Evolutionary conservation across 1,139 yeast genomes (phyloP).

Genomic region (Suhomyces ambrosiae): DNA sequence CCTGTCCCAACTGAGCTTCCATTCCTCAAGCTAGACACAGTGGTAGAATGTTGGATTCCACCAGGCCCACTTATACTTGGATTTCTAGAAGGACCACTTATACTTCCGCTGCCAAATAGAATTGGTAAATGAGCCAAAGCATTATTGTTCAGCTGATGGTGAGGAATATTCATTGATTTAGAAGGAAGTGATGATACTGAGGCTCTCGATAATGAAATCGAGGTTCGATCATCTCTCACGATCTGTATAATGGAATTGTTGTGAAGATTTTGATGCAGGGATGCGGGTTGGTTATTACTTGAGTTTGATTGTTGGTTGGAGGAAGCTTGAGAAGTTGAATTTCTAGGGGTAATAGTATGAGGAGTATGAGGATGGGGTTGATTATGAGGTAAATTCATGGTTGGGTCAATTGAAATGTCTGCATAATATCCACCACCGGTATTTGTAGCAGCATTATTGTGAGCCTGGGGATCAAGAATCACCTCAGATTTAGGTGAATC

Average conservation of each 20-base stretch:
- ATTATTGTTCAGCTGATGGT: constrained; percentile 44
- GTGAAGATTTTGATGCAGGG: constrained; percentile 23
- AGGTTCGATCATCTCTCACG: constrained; percentile 42
- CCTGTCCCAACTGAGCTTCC: constrained; percentile 36
- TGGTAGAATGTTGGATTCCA: constrained; percentile 34
- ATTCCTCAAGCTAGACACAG: constrained; percentile 44
- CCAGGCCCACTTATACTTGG: constrained; percentile 44
- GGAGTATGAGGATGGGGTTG: constrained; percentile 40
- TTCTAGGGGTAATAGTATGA: constrained; percentile 40
- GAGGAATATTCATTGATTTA: constrained; percentile 52
- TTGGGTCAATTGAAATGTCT: constrained; percentile 49
- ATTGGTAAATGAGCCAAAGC: constrained; percentile 50
- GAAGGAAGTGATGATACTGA: constrained; percentile 50
- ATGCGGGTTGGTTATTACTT: constrained; percentile 7
- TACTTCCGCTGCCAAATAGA: constrained; percentile 44
- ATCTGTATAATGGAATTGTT: constrained; percentile 50
- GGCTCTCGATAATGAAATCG: constrained; percentile 41
- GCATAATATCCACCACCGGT: constrained; percentile 52
- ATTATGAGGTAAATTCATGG: constrained; percentile 51
- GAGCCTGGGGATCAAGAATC: constrained; percentile 39
- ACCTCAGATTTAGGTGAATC: constrained; percentile 36
- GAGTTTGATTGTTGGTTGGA: constrained; percentile 1
- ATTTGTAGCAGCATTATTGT: constrained; percentile 30
- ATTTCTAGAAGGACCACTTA: constrained; percentile 45
- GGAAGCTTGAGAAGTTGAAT: constrained; percentile 29